phyloP scores from a whole-genome alignment of 345 rosid species.

The Boechera retrofracta region DNA sequence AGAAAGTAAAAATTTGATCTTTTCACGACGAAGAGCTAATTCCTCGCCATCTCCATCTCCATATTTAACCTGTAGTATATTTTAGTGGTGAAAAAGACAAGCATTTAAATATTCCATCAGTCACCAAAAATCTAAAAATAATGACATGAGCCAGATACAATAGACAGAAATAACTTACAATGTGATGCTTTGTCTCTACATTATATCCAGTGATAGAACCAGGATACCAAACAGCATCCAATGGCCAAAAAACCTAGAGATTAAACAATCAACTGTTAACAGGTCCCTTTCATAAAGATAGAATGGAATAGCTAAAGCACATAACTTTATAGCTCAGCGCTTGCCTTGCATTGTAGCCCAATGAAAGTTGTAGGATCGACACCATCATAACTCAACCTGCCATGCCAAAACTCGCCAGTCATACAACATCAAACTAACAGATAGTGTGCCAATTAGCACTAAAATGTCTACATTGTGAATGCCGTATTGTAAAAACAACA shows the following conservation, averaged over 20 bases:
- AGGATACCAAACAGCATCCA: conserved; percentile 94
- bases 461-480: not conserved
- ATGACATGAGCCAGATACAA: conserved; percentile 12
- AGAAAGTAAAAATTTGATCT: conserved; percentile 68
- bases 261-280: conserved; percentile 31
- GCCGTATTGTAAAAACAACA: not conserved
- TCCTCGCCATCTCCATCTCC: conserved; percentile 90
- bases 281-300: not conserved
- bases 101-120: conserved; percentile 3
- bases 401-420: conserved; percentile 29
- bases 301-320: conserved; percentile 9
- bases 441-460: not conserved
- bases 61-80: conserved; percentile 68
- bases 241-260: conserved; percentile 93
- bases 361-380: conserved; percentile 70
- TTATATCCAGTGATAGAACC: conserved; percentile 72
- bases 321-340: conserved; percentile 39
- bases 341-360: conserved; percentile 94
- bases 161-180: conserved; percentile 53
- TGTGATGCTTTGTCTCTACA: conserved; percentile 63
- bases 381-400: conserved; percentile 75
- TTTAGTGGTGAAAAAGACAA: conserved; percentile 30
- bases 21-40: conserved; percentile 67
- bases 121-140: conserved; percentile 7
- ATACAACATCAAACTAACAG: not conserved